These are phyloP conservation scores for Triticum monococcum DNA, from an alignment of 176 grass and related monocot species.

Conservation along the genomic window DNA sequence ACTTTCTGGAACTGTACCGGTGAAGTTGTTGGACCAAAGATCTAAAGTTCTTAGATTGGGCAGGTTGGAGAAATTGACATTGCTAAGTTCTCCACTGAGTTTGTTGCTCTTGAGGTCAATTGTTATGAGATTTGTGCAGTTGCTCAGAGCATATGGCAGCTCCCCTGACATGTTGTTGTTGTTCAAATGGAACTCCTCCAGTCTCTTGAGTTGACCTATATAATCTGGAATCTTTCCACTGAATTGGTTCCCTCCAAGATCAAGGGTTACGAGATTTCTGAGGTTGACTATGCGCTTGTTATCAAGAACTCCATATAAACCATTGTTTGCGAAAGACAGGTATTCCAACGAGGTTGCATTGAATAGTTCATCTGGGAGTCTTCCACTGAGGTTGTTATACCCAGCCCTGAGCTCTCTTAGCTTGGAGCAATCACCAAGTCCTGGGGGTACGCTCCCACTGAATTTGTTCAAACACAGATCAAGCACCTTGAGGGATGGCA, in stretches of 20 bases:
- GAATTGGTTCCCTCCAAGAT: constrained; percentile 35
- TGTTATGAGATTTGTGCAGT: constrained; percentile 22
- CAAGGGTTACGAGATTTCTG: background rate
- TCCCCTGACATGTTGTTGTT: constrained; percentile 26
- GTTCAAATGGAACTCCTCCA: constrained; percentile 25
- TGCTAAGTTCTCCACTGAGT: constrained; percentile 6
- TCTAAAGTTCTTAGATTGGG: constrained; percentile 32
- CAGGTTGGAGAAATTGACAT: constrained; percentile 34
- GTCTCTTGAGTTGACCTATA: constrained; percentile 27
- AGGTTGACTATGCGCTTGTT: background rate
- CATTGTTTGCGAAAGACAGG: constrained; percentile 29
- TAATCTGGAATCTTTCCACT: constrained; percentile 10
- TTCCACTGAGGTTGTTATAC: constrained; percentile 29
- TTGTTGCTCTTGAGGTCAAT: constrained; percentile 25
- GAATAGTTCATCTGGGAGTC: constrained; percentile 38
- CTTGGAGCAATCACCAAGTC: constrained; percentile 26
- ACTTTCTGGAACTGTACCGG: constrained; percentile 32
- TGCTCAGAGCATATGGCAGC: constrained; percentile 27
- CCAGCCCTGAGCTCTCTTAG: constrained; percentile 18
- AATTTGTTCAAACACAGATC: constrained; percentile 36
- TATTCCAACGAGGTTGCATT: background rate
- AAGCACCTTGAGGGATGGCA: background rate
- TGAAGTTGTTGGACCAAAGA: constrained; percentile 3
- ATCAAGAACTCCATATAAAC: background rate
- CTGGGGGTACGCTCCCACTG: background rate